Conservation (phyloP, 352 stramenopile species). For the Phytophthora hibernalis region DNA sequence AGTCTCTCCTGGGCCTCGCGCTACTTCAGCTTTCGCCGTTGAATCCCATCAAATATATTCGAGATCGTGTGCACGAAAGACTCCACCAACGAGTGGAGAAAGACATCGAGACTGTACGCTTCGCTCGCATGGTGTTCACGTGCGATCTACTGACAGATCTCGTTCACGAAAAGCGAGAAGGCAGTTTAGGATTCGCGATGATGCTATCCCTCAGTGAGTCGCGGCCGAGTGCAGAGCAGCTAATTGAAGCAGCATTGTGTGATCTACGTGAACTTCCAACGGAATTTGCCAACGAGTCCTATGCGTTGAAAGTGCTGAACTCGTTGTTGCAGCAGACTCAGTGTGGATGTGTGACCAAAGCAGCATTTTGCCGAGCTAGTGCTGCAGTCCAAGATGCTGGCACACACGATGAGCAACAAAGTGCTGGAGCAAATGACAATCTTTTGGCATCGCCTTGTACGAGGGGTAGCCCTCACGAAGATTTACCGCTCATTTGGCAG, state of each 20-base stretch:
- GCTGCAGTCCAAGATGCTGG: conserved; percentile 7
- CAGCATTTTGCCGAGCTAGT: conserved; percentile 37
- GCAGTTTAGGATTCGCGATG: conserved; percentile 62
- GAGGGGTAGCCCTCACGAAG: conserved; percentile 56
- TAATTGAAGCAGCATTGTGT: conserved; percentile 46
- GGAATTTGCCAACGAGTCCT: conserved; percentile 77
- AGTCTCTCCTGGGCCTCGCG: conserved; percentile 39
- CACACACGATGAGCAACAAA: not conserved
- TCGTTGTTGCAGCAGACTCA: conserved; percentile 74
- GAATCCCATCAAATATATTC: conserved; percentile 11
- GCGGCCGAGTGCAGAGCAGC: conserved; percentile 38
- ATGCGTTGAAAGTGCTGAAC: conserved; percentile 79
- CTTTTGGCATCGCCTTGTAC: conserved; percentile 14
- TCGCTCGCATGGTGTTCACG: conserved; percentile 80
- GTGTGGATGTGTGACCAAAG: conserved; percentile 76
- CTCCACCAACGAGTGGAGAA: conserved; percentile 33
- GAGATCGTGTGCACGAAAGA: conserved; percentile 20
- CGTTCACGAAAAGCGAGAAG: conserved; percentile 72
- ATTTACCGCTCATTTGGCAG: conserved; percentile 74
- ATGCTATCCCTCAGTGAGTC: conserved; percentile 51
- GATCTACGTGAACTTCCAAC: conserved; percentile 63
- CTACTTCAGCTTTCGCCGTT: conserved; percentile 64
- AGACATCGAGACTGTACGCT: conserved; percentile 54
- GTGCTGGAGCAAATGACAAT: conserved; percentile 5
- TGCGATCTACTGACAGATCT: conserved; percentile 82